These are phyloP conservation scores for Kokia cookei DNA, from an alignment of 441 rosid genomes.

Conservation along the genomic window DNA sequence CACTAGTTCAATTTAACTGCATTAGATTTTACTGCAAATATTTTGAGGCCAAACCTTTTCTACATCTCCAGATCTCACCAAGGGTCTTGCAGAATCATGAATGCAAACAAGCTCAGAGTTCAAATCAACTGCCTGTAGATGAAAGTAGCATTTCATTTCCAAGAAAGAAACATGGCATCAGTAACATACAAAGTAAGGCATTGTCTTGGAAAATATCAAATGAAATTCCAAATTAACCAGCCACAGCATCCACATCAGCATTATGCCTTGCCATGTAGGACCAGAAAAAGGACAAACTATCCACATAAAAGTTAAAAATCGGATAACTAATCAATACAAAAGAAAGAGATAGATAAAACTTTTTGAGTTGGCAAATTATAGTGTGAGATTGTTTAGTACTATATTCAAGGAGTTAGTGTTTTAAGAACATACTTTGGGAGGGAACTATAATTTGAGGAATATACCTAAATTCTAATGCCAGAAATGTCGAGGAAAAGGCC, in stretches of 20 bases:
- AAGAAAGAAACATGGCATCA: background rate
- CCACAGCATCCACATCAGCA: background rate
- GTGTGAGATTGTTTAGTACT: background rate
- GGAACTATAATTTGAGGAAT: background rate
- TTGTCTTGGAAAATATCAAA: background rate
- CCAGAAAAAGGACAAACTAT: background rate
- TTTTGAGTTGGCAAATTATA: background rate
- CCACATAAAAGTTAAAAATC: background rate
- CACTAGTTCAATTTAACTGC: background rate
- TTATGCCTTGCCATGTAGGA: background rate
- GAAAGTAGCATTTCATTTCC: background rate
- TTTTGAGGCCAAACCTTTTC: conserved; percentile 46
- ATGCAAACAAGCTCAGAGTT: conserved; percentile 85
- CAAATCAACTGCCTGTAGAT: conserved; percentile 51
- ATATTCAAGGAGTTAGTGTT: background rate
- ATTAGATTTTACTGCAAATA: background rate
- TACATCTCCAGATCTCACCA: conserved; percentile 56
- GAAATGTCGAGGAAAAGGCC: background rate
- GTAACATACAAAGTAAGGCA: background rate
- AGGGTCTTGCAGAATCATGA: conserved; percentile 94
- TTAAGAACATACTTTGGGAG: background rate
- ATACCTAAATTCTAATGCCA: background rate
- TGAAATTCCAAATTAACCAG: background rate
- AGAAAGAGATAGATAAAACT: background rate
- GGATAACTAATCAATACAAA: background rate